phyloP scores from a whole-genome alignment of 345 rosid genomes.

The Populus pruinosa region DNA sequence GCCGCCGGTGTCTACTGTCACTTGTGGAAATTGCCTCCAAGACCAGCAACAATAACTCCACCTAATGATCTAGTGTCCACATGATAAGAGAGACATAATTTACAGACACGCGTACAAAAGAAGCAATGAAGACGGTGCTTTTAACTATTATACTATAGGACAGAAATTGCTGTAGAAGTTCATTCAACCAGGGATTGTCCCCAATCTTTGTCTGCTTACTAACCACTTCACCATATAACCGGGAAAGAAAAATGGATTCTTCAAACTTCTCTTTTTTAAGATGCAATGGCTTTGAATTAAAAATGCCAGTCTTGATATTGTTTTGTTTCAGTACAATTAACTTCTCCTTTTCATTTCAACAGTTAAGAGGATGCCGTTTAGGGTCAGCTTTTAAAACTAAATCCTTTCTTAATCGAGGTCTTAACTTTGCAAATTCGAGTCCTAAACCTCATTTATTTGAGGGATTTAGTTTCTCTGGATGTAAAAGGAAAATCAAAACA shows the following conservation, averaged over 20 bases:
- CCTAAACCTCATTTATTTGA: background rate
- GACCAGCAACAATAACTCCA: background rate
- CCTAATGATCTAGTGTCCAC: background rate
- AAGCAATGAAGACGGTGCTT: background rate
- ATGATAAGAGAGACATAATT: background rate
- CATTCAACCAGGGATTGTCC: background rate
- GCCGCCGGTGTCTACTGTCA: slow-evolving; percentile 9
- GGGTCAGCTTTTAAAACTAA: no score
- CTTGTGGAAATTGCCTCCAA: background rate
- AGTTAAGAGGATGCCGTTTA: no score
- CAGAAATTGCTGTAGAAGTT: background rate
- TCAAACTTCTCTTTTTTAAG: background rate
- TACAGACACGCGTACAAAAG: background rate
- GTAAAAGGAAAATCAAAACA: background rate
- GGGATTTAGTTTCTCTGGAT: background rate
- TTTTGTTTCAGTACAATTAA: no score
- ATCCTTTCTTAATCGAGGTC: background rate
- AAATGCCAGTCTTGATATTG: background rate
- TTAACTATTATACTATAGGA: background rate
- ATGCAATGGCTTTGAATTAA: background rate
- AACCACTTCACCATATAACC: background rate
- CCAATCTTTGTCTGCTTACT: background rate
- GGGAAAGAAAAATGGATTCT: background rate
- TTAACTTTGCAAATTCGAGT: background rate
- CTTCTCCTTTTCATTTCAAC: no score